Percentiles rank a stretch among this genome's conserved stretches.
phyloP scores from a whole-genome alignment of 1,139 yeast species.

The Pichia cactophila region DNA sequence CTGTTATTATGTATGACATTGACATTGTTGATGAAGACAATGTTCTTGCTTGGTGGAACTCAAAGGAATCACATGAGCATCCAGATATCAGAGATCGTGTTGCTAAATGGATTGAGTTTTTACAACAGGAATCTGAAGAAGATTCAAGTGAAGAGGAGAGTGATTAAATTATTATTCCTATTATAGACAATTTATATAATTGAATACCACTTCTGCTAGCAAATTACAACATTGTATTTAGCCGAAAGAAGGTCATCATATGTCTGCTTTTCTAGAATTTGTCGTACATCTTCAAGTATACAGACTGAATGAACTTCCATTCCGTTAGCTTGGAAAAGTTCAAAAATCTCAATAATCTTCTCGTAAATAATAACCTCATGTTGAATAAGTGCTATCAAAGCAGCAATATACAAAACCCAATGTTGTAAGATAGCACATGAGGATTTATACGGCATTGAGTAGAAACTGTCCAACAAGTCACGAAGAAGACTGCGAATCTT shows the following conservation, averaged over 20 bases:
- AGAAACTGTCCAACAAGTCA: slow-evolving; percentile 11
- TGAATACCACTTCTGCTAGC: neutral
- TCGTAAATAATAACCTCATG: slow-evolving; percentile 7
- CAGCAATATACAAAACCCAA: slow-evolving; percentile 12
- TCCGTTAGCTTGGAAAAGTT: slow-evolving; percentile 10
- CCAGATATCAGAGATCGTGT: slow-evolving; percentile 48
- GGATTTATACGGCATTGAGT: slow-evolving; percentile 15
- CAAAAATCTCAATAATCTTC: slow-evolving; percentile 6
- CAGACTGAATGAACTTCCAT: slow-evolving; percentile 9
- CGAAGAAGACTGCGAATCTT: slow-evolving; percentile 1
- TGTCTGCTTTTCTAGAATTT: slow-evolving; percentile 3
- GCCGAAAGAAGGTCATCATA: slow-evolving; percentile 2
- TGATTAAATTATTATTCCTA: neutral
- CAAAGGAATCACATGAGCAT: slow-evolving; percentile 38
- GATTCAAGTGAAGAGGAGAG: slow-evolving; percentile 23
- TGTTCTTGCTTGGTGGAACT: slow-evolving; percentile 76
- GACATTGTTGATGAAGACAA: slow-evolving; percentile 80
- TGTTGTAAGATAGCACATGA: slow-evolving; percentile 13
- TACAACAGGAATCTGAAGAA: slow-evolving; percentile 57
- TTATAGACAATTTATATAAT: neutral
- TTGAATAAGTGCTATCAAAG: slow-evolving; percentile 8
- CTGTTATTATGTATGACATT: slow-evolving; percentile 64
- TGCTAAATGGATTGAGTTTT: slow-evolving; percentile 77
- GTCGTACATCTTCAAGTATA: slow-evolving; percentile 5
- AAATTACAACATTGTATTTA: slow-evolving; percentile 10